Evolutionary conservation across 495 filamentous ascomycete species (phyloP), one percentile per base, ranked within the genome.

Genomic region (Glonium stellatum): DNA sequence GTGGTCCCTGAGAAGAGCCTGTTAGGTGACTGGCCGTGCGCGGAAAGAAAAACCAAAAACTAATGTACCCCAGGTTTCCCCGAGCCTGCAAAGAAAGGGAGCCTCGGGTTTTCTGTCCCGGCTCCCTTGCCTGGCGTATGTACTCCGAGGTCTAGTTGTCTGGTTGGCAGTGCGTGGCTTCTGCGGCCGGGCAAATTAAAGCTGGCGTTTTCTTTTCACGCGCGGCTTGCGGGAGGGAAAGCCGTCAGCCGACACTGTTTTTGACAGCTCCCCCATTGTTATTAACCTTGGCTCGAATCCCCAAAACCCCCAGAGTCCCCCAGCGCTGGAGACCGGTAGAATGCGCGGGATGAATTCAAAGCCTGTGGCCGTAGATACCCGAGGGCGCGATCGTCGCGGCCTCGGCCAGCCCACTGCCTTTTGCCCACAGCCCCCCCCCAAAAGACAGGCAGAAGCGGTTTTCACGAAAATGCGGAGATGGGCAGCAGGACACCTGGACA

Each of bases 51-150:
- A 21, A n/a, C n/a, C n/a, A 51, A 51, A 51, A 51, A 31, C 48
- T 51, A 25, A 23, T 51, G 48, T 23, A 51, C 48, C 48, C 48
- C 48, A 51, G 48, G 48, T 51, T 27, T 25, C 19, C 44, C 18
- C 18, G 5, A 22, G 22, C 8, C 44, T 8, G 6, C 13, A 19
- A 18, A 22, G 19, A 51, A 23, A 25, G 21, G n/a, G n/a, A 31
- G 3, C 48, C 25, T 23, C 25, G 21, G 25, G 15, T 23, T 51
- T 15, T 27, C 21, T 51, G 4, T 27, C 48, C 48, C 21, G 18
- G 9, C 23, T 18, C 39, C 19, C 48, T 15, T 10, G 11, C 31
- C n/a, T n/a, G n/a, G n/a, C n/a, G n/a, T n/a, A 6, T 48, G 18
- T n/a, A 15, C 25, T 51, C 48, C 48, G 48, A 23, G 21, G 25